phyloP scores from a whole-genome alignment of 768 basidiomycete genomes.

The Calocera cornea region DNA sequence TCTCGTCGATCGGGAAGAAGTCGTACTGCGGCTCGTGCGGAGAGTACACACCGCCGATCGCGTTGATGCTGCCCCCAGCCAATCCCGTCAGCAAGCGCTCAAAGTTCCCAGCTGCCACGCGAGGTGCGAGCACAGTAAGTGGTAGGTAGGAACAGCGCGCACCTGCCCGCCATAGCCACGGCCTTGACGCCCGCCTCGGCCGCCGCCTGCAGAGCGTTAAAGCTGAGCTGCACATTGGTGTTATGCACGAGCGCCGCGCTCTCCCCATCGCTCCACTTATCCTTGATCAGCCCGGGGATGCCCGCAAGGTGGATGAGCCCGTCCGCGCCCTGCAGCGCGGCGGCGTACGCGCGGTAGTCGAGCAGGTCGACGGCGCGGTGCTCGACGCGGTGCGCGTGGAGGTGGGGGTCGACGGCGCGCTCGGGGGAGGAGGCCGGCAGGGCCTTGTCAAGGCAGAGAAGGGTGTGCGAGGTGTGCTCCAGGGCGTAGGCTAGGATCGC shows the following conservation, averaged over 20 bases:
- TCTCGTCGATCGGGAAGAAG: slow-evolving; percentile 14
- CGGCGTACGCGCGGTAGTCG: slow-evolving; percentile 4
- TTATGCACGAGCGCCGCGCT: slow-evolving; percentile 9
- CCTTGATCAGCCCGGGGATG: slow-evolving; percentile 6
- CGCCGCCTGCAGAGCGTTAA: slow-evolving; percentile 11
- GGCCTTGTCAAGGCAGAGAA: slow-evolving; percentile 9
- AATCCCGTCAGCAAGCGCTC: background rate
- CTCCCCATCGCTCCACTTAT: slow-evolving; percentile 3
- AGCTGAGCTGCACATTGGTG: slow-evolving; percentile 11
- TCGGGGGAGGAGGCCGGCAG: slow-evolving; percentile 10
- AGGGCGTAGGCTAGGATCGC: slow-evolving; percentile 9
- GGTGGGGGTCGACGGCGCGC: too few species aligned
- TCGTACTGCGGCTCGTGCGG: slow-evolving; percentile 5
- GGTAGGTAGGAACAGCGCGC: background rate
- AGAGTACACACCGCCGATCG: slow-evolving; percentile 12
- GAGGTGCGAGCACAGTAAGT: background rate
- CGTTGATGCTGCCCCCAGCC: slow-evolving; percentile 10
- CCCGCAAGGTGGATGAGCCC: slow-evolving; percentile 13
- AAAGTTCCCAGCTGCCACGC: too few species aligned
- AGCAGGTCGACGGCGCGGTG: slow-evolving; percentile 12
- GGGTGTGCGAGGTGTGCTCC: slow-evolving; percentile 8
- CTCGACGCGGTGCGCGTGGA: slow-evolving; percentile 7
- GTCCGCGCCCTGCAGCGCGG: slow-evolving; percentile 11
- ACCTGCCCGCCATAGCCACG: slow-evolving; percentile 13
- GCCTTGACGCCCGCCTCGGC: slow-evolving; percentile 11